Base-by-base conservation (phyloP, 2,329 filamentous ascomycete species). In the Colletotrichum scovillei region DNA sequence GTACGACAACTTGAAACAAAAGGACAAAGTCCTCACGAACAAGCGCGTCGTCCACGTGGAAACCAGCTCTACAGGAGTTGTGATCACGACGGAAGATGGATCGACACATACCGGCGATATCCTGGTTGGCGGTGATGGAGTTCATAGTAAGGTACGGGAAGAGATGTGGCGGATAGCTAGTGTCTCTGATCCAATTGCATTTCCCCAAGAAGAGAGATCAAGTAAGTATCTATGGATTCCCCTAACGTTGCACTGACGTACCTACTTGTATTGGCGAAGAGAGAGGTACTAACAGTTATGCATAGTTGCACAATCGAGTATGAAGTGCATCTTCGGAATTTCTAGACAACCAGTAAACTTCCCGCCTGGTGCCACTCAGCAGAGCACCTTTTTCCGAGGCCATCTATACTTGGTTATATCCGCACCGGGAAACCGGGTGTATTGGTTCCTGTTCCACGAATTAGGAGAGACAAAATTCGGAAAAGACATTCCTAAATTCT, bases 41-140 rank as follows among this genome's bases (percentile, higher is more conserved):
- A 32, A 32, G 32, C 32, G 32, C 9, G 32, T 12, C 3, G 32
- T 32, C 2, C 9, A 32, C 32, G 32, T 32, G 32, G 32, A 32
- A 32, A 32, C 32, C 38, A 78, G 0, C 2, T 67, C 2, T 30
- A 67, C 0, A 73, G 76, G 7, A 63, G 68, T 1, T 73, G 78
- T 0, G n/a, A 9, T 0, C 56, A 70, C 2, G 30, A 82, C 80
- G 0, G 59, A 69, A 3, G 78, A 81, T 22, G 82, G 83, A 9
- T 62, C 71, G 6, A 53, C 64, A 0, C 80, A 80, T 56, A 52
- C 72, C 1, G 84, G 82, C 0, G 78, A 80, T 26, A 75, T 85
- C 0, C 71, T 85, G 0, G 76, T 85, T 0, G 83, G 84, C 0
- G 80, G 80, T 1, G 84, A 86, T 52, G 84, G 84, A 1, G 78